phyloP scores from a whole-genome alignment of 2,329 filamentous ascomycete genomes.

The Magnaporthales sp. region DNA sequence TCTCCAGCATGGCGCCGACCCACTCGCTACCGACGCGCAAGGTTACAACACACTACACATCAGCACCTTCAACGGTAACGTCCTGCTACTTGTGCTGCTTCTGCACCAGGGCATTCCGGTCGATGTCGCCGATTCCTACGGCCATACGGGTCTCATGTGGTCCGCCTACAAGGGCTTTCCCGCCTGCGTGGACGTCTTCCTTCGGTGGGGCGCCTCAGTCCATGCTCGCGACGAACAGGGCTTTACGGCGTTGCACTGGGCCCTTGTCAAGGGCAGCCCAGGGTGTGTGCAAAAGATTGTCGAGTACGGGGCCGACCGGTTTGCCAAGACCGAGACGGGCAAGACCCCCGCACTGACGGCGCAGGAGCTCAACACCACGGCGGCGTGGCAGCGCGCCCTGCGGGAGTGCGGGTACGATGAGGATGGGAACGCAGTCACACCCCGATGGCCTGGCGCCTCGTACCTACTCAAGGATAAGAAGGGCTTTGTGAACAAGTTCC shows the following conservation, averaged over 20 bases:
- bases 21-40: slow-evolving; percentile 84
- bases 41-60: slow-evolving; percentile 98
- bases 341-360: slow-evolving; percentile 86
- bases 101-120: slow-evolving; percentile 94
- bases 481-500: slow-evolving; percentile 71
- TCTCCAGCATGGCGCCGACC: slow-evolving; percentile 84
- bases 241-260: slow-evolving; percentile 94
- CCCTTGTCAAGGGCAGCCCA: slow-evolving; percentile 83
- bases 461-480: slow-evolving; percentile 69
- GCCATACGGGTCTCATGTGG: slow-evolving; percentile 97
- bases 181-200: slow-evolving; percentile 80
- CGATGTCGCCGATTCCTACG: slow-evolving; percentile 79
- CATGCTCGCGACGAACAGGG: slow-evolving; percentile 85
- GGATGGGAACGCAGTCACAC: slow-evolving; percentile 61
- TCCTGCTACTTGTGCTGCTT: slow-evolving; percentile 78
- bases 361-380: slow-evolving; percentile 77
- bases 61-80: slow-evolving; percentile 93
- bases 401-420: slow-evolving; percentile 28
- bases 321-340: slow-evolving; percentile 78
- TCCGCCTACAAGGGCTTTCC: slow-evolving; percentile 96
- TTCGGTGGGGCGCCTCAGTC: slow-evolving; percentile 92
- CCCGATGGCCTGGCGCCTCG: slow-evolving; percentile 64
- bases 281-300: slow-evolving; percentile 88
- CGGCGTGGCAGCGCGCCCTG: slow-evolving; percentile 36
- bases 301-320: slow-evolving; percentile 91